Conservation (phyloP, 2,329 filamentous ascomycete genomes). For the Alternaria sp. region DNA sequence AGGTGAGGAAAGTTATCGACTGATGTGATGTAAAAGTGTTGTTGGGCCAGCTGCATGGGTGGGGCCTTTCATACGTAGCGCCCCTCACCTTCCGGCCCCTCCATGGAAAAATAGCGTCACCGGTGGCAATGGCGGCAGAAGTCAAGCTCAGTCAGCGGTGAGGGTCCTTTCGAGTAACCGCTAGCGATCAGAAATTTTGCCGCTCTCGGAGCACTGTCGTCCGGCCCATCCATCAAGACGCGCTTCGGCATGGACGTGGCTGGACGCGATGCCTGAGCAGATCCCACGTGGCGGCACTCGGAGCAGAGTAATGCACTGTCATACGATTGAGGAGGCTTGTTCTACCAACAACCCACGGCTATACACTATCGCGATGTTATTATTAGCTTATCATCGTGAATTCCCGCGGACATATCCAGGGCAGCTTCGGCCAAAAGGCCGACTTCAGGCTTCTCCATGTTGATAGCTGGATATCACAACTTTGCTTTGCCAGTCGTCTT, state of each 20-base stretch:
- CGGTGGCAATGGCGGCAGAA: constrained; percentile 31
- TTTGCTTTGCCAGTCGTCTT: constrained; percentile 49
- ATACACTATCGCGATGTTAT: neutral
- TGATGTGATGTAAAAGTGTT: constrained; percentile 16
- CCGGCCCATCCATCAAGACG: constrained; percentile 20
- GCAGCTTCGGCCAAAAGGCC: neutral
- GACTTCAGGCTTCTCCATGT: neutral
- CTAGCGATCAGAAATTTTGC: constrained; percentile 9
- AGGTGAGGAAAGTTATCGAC: constrained; percentile 2
- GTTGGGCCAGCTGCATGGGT: constrained; percentile 15
- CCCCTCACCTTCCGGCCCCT: constrained; percentile 29
- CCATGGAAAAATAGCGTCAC: constrained; percentile 43
- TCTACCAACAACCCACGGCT: neutral
- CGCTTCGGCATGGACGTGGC: neutral
- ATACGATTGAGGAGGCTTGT: neutral
- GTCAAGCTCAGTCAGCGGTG: neutral
- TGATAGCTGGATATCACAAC: neutral
- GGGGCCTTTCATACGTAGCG: constrained; percentile 27
- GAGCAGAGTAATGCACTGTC: neutral
- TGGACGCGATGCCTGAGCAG: neutral
- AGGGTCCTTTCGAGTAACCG: neutral
- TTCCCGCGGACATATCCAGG: neutral
- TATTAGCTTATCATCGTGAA: neutral
- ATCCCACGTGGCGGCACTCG: neutral
- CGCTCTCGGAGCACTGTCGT: constrained; percentile 24